These are phyloP conservation scores for Berberis vulgaris DNA, from an alignment of 164 flowering plant genomes.

Conservation along the genomic window DNA sequence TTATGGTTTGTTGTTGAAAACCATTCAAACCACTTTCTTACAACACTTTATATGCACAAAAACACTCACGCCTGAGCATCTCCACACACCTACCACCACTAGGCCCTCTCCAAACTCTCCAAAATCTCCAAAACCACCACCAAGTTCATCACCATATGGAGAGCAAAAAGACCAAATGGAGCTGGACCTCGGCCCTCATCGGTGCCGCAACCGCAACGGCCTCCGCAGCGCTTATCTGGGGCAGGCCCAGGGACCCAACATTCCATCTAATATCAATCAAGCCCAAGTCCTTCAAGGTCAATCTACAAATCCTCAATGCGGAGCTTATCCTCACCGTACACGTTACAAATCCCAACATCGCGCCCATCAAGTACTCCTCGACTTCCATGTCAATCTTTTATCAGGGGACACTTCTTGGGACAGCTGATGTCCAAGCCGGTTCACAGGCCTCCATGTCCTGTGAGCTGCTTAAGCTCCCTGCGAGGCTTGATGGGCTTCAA, in stretches of 20 bases:
- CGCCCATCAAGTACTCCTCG: conserved; percentile 55
- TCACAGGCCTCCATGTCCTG: conserved; percentile 61
- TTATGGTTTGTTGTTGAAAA: no score
- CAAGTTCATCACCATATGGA: neutral
- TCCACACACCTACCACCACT: no score
- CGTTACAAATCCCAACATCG: conserved; percentile 82
- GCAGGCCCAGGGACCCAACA: conserved; percentile 64
- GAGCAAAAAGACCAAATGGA: conserved; percentile 17
- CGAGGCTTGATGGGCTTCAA: conserved; percentile 51
- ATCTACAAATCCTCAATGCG: conserved; percentile 52
- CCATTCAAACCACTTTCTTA: no score
- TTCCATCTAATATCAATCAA: conserved; percentile 66
- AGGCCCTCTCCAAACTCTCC: no score
- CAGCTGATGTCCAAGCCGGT: conserved; percentile 62
- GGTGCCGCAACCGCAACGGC: conserved; percentile 58
- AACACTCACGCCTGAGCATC: no score
- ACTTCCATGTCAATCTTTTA: conserved; percentile 74
- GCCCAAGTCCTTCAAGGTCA: conserved; percentile 57
- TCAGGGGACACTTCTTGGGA: conserved; percentile 61
- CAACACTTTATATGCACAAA: no score
- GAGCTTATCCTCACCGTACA: conserved; percentile 78
- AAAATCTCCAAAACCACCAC: neutral
- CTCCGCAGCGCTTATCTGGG: conserved; percentile 25
- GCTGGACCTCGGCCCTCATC: conserved; percentile 42
- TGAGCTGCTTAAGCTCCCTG: conserved; percentile 52